These are phyloP conservation scores for Paramyrothecium roridum DNA, from an alignment of 2,329 filamentous ascomycete genomes.

Conservation along the genomic window DNA sequence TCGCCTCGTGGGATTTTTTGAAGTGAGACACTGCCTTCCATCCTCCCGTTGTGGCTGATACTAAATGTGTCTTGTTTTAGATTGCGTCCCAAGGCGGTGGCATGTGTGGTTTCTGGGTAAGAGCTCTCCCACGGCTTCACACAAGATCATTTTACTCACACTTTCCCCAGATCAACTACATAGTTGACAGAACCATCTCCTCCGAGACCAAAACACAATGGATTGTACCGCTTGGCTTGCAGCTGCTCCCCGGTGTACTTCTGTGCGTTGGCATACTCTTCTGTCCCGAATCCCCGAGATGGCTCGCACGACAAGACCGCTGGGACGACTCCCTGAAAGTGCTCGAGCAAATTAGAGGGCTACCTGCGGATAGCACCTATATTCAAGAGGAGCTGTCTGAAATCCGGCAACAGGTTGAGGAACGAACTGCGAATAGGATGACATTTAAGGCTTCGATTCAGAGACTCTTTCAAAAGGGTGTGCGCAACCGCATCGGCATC, in stretches of 20 bases:
- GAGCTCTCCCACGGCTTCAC: background rate
- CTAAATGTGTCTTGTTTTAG: background rate
- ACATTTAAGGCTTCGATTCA: constrained; percentile 18
- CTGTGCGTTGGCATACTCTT: constrained; percentile 50
- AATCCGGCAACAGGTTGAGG: constrained; percentile 53
- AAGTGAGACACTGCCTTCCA: constrained; percentile 13
- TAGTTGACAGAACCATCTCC: constrained; percentile 2
- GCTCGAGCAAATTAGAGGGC: constrained; percentile 25
- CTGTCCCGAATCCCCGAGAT: constrained; percentile 57
- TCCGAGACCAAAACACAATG: constrained; percentile 22
- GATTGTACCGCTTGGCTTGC: constrained; percentile 52
- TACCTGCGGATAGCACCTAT: constrained; percentile 29
- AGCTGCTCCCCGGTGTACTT: constrained; percentile 50
- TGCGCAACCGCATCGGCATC: constrained; percentile 41
- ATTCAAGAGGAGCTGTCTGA: constrained; percentile 44
- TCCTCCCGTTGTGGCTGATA: background rate
- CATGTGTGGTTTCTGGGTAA: constrained; percentile 30
- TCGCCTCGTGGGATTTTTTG: constrained; percentile 44
- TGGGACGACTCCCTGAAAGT: constrained; percentile 42
- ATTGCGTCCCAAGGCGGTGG: constrained; percentile 13
- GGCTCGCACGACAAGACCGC: constrained; percentile 52
- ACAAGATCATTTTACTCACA: background rate
- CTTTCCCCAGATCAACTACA: constrained; percentile 22
- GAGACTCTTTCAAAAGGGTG: constrained; percentile 22
- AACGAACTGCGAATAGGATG: constrained; percentile 23